Evolutionary conservation across 1,139 yeast genomes (phyloP), one percentile per base, ranked within the genome.

Genomic region (Kodamaea anthophila): DNA sequence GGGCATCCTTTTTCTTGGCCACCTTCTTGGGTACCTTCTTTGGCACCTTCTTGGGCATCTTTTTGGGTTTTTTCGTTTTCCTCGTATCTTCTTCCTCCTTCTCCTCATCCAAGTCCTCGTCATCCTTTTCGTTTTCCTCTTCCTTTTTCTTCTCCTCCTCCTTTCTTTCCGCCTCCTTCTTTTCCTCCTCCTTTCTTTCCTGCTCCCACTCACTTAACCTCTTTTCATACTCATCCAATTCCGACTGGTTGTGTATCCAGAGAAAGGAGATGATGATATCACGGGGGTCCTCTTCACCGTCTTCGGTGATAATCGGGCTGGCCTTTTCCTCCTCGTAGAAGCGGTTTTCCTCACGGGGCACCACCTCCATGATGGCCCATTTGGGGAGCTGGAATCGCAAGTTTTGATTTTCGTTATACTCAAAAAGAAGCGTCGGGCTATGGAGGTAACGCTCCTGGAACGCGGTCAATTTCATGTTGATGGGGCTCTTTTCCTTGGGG

Each of bases 361-460:
- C 39, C 4, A 74, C 73, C 54, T 88, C 96, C 38, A 82, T 64
- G 4, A 88, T 70, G 2, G 91, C 73, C 41, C 82, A 74, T 40
- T 78, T 78, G 0, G 97, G 96, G 2, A 88, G 47, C 36, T 71
- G 57, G 45, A 73, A 88, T 33, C 97, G 67, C 7, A 80, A 80
- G 31, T 80, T 71, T 0, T 93, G 73, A 49, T 79, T 80, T 44
- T 91, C 97, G 22, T 70, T 70, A 55, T 78, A 88, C 53, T 91
- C 98, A 54, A 91, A 79, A 9, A 87, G 77, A 27, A 91, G 53
- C 29, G 85, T 82, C 0, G 94, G 87, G 45, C 76, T 74, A 23
- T 70, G 55, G 22, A 74, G 58, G 46, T 82, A 82, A 46, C 74
- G 68, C 42, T 79, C 88, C 46, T 82, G 94, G 43, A 82, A 81